Evolutionary conservation across 2,329 filamentous ascomycete genomes (phyloP), one percentile per base, ranked within the genome.

Genomic region (Xylariaceae sp.): DNA sequence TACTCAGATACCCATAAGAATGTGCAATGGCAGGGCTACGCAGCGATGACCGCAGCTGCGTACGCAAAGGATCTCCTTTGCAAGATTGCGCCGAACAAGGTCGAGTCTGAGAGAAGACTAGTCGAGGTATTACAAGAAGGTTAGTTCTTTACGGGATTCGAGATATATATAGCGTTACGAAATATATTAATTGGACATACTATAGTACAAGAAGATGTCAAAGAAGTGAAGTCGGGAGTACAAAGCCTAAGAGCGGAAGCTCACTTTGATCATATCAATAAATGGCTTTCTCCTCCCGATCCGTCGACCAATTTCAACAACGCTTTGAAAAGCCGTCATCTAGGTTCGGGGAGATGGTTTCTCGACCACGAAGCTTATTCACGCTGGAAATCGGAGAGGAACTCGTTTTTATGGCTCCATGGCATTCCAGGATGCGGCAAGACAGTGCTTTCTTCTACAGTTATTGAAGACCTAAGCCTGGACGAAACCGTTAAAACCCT

Each of bases 381-480:
- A 0, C 35, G 36, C 11, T 71, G 66, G 68, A 67, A 62, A 45
- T 49, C 23, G 1, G 34, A 38, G 12, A 22, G 40, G 14, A 55
- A 54, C 11, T 67, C 62, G 5, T 57, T 58, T 43, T 45, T 70
- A 0, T 72, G 65, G 66, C 58, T 71, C 5, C 44, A 67, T 50
- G 65, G 68, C 1, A 68, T 67, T 19, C 59, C 65, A 16, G 68
- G 68, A 29, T 71, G 67, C 39, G 68, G 70, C 10, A 72, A 72
- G 49, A 70, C 67, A 0, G 55, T 71, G 42, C 57, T 71, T 1
- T 64, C 62, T 46, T 68, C 64, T 5, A 65, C 59, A 2, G 50
- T 71, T 21, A 55, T 70, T n/a, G 40, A 65, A 44, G 42, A 62
- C 40, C 40, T 62, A 7, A 40, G 54, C 20, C 12, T 3, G 12